Base-by-base conservation (phyloP, 495 filamentous ascomycete species). In the Schizothecium vesticola region DNA sequence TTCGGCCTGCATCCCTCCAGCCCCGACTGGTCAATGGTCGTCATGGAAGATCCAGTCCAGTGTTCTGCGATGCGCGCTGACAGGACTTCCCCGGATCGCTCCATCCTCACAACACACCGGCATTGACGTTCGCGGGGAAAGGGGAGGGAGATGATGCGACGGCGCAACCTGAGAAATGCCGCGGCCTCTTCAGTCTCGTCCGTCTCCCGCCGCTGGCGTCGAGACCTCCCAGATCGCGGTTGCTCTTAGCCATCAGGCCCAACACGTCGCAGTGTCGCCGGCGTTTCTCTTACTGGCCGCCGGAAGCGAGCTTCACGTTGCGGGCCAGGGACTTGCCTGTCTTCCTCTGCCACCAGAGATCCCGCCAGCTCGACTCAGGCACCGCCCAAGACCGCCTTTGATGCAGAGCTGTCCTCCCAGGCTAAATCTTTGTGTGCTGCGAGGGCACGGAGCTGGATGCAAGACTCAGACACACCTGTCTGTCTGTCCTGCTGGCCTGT, bases 1-100 rank as follows among this genome's bases (percentile, higher is more conserved):
- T 80, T 83, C 81, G 81, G 81, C 76, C 74, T 75, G 68, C 71
- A 79, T 81, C 75, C 81, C 80, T 69, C 72, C 64, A 70, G 57
- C 69, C 64, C 70, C 66, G 65, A 70, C 57, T 61, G 60, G 60
- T 61, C 66, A 28, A 57, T 21, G 62, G 21, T 24, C 28, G 59
- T 28, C 31, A 28, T 70, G 61, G 31, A 29, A 16, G 56, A 16
- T 22, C 64, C 43, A 56, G 68, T 13, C 26, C 65, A 28, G 71
- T 59, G 71, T 72, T 67, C 43, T 65, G 59, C 51, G 29, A 72
- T 59, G 67, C 26, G 43, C 43, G 70, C 65, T 70, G 43, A 60
- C 62, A 25, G 51, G 24, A 63, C 43, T 70, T 71, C 70, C 67
- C 70, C 66, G 69, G 69, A 66, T 64, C 29, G 29, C 64, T 64